A percentile compares a stretch with the other conserved stretches of the same genome.
phyloP scores from a whole-genome alignment of 164 flowering plant species.

The Litsea cubeba region DNA sequence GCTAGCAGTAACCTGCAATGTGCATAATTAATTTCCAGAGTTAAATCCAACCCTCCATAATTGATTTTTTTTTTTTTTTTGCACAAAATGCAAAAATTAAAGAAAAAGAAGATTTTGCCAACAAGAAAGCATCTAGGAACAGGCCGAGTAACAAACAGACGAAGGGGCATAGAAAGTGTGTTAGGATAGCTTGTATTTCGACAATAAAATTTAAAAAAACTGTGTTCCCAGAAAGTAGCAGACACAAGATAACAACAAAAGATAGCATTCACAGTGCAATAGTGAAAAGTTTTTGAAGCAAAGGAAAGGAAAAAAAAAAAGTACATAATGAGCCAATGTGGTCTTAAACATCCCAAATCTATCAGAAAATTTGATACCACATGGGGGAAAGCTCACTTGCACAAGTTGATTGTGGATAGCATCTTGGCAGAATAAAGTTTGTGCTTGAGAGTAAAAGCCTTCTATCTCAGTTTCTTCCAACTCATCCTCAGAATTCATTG shows the following conservation, averaged over 20 bases:
- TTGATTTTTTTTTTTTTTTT: background rate
- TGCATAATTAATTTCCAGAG: background rate
- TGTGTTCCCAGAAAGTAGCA: background rate
- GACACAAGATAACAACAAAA: background rate
- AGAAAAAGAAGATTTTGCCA: background rate
- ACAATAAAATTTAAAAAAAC: too few relatives aligned
- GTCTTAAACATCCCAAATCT: too few relatives aligned
- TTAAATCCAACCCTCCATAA: background rate
- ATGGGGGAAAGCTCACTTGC: constrained; percentile 41
- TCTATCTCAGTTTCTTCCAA: constrained; percentile 97
- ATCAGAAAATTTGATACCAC: too few relatives aligned
- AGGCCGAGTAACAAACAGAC: background rate
- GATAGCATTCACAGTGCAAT: too few relatives aligned
- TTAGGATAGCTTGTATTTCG: background rate
- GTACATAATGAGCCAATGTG: too few relatives aligned
- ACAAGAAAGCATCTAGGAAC: background rate
- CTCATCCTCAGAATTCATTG: constrained; percentile 95
- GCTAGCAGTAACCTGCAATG: constrained; percentile 74
- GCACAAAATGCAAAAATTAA: background rate
- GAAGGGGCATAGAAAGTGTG: background rate
- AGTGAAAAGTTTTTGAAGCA: too few relatives aligned
- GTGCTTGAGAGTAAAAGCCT: constrained; percentile 82
- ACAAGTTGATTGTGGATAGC: constrained; percentile 85
- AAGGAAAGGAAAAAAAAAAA: too few relatives aligned
- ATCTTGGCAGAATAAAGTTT: constrained; percentile 92